These are phyloP conservation scores for Vachellia pachyceras DNA, from an alignment of 306 rosid species.

Conservation along the genomic window DNA sequence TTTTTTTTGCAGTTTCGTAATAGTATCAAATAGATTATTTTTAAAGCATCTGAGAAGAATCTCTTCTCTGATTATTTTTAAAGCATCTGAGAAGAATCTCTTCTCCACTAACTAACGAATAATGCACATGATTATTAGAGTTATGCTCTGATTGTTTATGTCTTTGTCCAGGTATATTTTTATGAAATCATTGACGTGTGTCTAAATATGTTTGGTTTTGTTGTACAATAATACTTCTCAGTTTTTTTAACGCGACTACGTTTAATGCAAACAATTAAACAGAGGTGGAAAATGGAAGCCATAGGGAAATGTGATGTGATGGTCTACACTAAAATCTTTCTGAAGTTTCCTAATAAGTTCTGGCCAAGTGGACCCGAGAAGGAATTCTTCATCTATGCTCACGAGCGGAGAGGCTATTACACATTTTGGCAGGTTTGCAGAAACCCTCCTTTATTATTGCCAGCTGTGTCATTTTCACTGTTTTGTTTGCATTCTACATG, in stretches of 20 bases:
- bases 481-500: constrained; percentile 2
- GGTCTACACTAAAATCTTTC: constrained; percentile 95
- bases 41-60: not conserved
- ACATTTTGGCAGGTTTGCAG: constrained; percentile 97
- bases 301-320: constrained; percentile 85
- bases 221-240: constrained; percentile 13
- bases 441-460: constrained; percentile 22
- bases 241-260: constrained; percentile 33
- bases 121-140: not conserved
- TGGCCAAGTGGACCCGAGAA: constrained; percentile 95
- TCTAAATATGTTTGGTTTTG: constrained; percentile 26
- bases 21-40: not conserved
- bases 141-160: not conserved
- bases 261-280: constrained; percentile 46
- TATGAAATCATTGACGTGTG: not conserved
- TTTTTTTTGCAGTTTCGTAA: too few relatives aligned
- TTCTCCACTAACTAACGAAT: too few relatives aligned
- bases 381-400: constrained; percentile 98
- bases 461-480: constrained; percentile 30
- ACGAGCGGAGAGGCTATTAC: constrained; percentile 93
- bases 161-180: not conserved
- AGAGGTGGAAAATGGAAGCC: constrained; percentile 95
- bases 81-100: too few relatives aligned
- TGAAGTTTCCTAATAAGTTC: constrained; percentile 84
- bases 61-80: too few relatives aligned